Evolutionary conservation across 2,329 filamentous ascomycete genomes (phyloP).

Genomic region (Venturia carpophila): DNA sequence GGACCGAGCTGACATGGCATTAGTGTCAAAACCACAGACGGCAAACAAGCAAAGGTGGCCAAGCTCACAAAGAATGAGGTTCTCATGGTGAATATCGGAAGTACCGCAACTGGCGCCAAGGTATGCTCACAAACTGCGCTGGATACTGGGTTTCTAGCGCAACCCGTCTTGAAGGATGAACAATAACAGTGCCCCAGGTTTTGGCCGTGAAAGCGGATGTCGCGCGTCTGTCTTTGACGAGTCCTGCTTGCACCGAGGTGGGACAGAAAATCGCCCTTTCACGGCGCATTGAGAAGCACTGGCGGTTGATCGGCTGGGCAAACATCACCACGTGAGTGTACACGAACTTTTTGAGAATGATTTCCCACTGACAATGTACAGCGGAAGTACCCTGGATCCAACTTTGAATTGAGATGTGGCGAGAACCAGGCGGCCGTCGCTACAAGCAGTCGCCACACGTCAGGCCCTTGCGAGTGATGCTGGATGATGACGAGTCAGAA

Average conservation of each 20-base stretch:
- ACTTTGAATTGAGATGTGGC: neutral
- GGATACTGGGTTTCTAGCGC: neutral
- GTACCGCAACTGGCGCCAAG: conserved; percentile 94
- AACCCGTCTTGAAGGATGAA: neutral
- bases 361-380: neutral
- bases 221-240: conserved; percentile 87
- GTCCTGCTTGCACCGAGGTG: conserved; percentile 90
- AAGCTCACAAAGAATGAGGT: conserved; percentile 98
- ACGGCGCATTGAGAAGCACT: conserved; percentile 98
- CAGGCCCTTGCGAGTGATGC: neutral
- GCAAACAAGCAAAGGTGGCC: conserved; percentile 98
- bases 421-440: neutral
- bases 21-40: conserved; percentile 88
- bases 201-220: conserved; percentile 94
- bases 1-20: neutral
- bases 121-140: conserved; percentile 28
- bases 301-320: conserved; percentile 59
- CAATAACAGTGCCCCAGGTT: conserved; percentile 37
- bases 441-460: neutral
- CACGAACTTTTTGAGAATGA: neutral
- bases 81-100: conserved; percentile 99
- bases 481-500: neutral
- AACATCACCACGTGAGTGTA: conserved; percentile 33
- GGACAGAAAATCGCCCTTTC: conserved; percentile 96
- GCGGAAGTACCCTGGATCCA: neutral